Evolutionary conservation across 2,329 filamentous ascomycete genomes (phyloP).

Genomic region (Fusarium palustre): DNA sequence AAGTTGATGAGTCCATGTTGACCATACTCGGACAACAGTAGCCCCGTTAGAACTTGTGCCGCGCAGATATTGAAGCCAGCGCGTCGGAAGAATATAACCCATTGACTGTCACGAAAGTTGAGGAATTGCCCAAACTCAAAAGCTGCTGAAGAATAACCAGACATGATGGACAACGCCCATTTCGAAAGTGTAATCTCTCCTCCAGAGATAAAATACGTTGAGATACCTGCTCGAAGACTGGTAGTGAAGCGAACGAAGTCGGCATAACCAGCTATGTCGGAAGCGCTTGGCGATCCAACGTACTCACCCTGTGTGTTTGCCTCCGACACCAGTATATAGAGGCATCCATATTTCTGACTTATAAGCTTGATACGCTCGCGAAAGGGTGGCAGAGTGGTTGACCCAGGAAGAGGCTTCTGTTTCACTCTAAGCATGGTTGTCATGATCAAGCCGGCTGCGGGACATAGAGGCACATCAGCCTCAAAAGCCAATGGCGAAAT

Average conservation of each 20-base stretch:
- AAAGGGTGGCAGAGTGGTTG: constrained; percentile 58
- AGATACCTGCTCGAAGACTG: constrained; percentile 54
- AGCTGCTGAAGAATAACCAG: constrained; percentile 54
- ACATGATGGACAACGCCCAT: constrained; percentile 67
- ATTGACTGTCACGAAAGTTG: constrained; percentile 56
- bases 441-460: constrained; percentile 74
- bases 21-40: constrained; percentile 44
- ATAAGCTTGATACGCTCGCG: constrained; percentile 66
- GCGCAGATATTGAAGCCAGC: constrained; percentile 54
- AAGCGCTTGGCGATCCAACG: constrained; percentile 52
- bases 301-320: constrained; percentile 57
- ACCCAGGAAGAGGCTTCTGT: constrained; percentile 74
- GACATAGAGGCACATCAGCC: constrained; percentile 79
- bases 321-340: constrained; percentile 77
- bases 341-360: constrained; percentile 70
- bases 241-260: constrained; percentile 64
- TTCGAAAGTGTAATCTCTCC: constrained; percentile 61
- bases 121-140: constrained; percentile 51
- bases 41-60: constrained; percentile 50
- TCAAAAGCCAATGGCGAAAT: constrained; percentile 62
- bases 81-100: constrained; percentile 53
- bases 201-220: constrained; percentile 62
- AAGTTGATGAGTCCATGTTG: constrained; percentile 49
- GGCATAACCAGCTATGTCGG: constrained; percentile 59
- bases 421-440: constrained; percentile 78